Base-by-base conservation (phyloP, 371 early-diverging fungal species). In the Mortierella sp. region DNA sequence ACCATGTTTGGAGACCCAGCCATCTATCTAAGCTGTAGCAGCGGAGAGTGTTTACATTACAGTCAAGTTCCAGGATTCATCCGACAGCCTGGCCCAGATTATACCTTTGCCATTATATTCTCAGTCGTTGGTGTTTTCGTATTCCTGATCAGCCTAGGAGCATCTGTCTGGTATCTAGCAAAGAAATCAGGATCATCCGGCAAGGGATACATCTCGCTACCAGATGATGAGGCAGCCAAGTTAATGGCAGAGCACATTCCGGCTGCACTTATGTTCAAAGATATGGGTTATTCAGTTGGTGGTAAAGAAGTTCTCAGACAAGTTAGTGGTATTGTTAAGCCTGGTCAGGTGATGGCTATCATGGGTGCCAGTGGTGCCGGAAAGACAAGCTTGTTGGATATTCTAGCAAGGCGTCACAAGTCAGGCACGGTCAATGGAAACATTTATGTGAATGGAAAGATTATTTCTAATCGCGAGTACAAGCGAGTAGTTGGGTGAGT, bases 31-130 rank as follows among this genome's bases (percentile, higher is more conserved):
- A 66, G 72, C n/a, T 95, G 95, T 72, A 76, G 80, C 23, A 89
- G 89, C 22, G 94, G 94, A 49, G 96, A 96, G 80, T 97, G 97
- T 75, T 66, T 96, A 37, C 96, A 96, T 81, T 93, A 93, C 67
- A 91, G 93, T 7, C 92, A 95, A 85, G 89, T 96, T 0, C 97
- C 97, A 9, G 95, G 94, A 17, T 95, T 90, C 70, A 31, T 83
- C 64, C 85, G 88, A 23, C 89, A 89, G 4, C 85, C 84, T 10
- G 75, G 87, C 23, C 90, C 90, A 10, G 89, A 88, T 28, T 89
- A 89, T 64, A 89, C 89, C 72, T 59, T 86, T 19, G 85, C 87
- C 68, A 90, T 94, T 65, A 77, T 89, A 26, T 71, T 88, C 54
- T 91, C 92, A 0, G 67, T 92, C 3, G 85, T 82, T 1, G 90